phyloP scores from a whole-genome alignment of 352 stramenopile species.

The Globisporangium cystogenes region DNA sequence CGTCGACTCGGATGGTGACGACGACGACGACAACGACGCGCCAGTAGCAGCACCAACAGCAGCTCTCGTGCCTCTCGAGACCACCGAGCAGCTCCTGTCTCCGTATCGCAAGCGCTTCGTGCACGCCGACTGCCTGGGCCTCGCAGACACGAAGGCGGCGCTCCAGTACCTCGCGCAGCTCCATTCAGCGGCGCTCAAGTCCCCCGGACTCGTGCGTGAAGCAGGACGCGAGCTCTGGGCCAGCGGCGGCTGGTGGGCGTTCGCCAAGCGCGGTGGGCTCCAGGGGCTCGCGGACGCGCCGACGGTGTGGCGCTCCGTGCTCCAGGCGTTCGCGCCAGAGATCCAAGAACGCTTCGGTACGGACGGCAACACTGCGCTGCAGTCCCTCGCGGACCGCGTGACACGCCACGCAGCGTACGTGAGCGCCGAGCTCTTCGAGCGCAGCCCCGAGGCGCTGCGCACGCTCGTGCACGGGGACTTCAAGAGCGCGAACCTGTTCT shows the following conservation, averaged over 20 bases:
- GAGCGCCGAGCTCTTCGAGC: constrained; percentile 29
- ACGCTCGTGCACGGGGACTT: constrained; percentile 66
- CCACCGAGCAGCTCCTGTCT: background rate
- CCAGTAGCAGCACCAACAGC: background rate
- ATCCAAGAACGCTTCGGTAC: background rate
- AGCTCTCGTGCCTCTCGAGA: background rate
- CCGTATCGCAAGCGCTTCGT: constrained; percentile 12
- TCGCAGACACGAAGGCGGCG: constrained; percentile 27
- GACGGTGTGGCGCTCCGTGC: constrained; percentile 37
- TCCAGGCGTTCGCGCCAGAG: constrained; percentile 22
- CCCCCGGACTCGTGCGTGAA: constrained; percentile 15
- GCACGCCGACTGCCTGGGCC: constrained; percentile 28
- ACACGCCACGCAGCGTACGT: constrained; percentile 42
- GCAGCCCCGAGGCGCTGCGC: constrained; percentile 12
- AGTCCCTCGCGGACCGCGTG: constrained; percentile 39
- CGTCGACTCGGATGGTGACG: constrained; percentile 12
- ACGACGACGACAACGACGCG: background rate
- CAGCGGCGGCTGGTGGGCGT: constrained; percentile 51
- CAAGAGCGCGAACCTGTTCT: constrained; percentile 74
- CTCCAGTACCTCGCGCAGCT: constrained; percentile 45
- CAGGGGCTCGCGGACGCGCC: constrained; percentile 27
- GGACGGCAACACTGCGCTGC: constrained; percentile 4
- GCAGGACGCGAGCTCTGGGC: constrained; percentile 31
- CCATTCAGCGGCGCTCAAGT: constrained; percentile 32
- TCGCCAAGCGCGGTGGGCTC: constrained; percentile 41